Percentiles rank a stretch among this genome's conserved stretches.
These are phyloP conservation scores for Bisporella sp. DNA, from an alignment of 2,329 filamentous ascomycete species.

Conservation along the genomic window DNA sequence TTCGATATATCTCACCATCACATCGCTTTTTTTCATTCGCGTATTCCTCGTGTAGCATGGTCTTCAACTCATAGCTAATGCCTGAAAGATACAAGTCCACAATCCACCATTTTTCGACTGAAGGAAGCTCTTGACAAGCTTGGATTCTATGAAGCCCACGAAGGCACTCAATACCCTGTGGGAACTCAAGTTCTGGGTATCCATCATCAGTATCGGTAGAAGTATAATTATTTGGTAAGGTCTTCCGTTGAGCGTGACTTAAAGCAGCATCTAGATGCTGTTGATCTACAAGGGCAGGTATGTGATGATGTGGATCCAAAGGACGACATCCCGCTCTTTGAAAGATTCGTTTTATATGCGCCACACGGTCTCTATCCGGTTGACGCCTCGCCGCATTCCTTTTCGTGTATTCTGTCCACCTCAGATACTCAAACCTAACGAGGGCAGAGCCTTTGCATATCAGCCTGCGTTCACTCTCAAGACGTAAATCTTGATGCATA, in stretches of 20 bases:
- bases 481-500: no score
- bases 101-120: conserved; percentile 14
- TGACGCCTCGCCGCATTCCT: no score
- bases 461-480: no score
- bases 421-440: no score
- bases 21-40: conserved; percentile 21
- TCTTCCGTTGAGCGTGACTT: conserved; percentile 36
- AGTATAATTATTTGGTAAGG: conserved; percentile 7
- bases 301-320: conserved; percentile 6
- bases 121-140: conserved; percentile 9
- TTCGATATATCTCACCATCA: conserved; percentile 26
- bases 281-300: conserved; percentile 78
- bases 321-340: no score
- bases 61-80: conserved; percentile 17
- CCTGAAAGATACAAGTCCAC: conserved; percentile 15
- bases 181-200: conserved; percentile 9
- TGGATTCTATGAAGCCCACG: conserved; percentile 11
- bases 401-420: no score
- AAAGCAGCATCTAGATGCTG: conserved; percentile 81
- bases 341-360: no score
- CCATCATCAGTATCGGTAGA: conserved; percentile 4
- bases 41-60: conserved; percentile 25
- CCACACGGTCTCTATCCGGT: no score
- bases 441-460: no score
- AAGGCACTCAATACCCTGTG: conserved; percentile 11